Base-by-base conservation (phyloP, 2,329 filamentous ascomycete genomes). In the Pezicula carpinea region DNA sequence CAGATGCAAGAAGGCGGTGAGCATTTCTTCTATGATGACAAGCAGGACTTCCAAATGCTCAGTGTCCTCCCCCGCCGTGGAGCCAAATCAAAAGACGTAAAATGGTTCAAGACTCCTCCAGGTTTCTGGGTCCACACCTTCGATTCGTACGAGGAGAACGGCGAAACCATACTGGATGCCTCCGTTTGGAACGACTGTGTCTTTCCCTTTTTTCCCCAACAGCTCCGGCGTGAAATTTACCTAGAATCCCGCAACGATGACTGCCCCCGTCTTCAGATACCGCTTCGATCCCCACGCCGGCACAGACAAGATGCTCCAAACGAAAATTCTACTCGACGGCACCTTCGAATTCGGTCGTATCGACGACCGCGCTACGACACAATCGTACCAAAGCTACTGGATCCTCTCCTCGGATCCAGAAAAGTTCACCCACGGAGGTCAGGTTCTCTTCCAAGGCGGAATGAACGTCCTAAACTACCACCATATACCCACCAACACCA, bases 241-340 rank as follows among this genome's bases (percentile, higher is more conserved):
- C 17, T 8, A 19, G 8, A 21, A 40, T 8, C 38, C 38, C 11
- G 14, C 38, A 5, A 40, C 18, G n/a, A n/a, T 40, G 17, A 19
- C 14, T 8, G 38, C 38, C 11, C 38, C 38, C 6, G 21, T 40
- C 38, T 19, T 19, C 21, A 4, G 38, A 6, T 40, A 40, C 38
- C 17, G 38, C 53, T 82, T 82, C 58, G 71, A 81, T 55, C 73
- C 78, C 39, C 70, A 73, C 42, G 73, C 73, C 39, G 70, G 82
- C 51, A 73, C 73, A 55, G 77, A 82, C 52, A 77, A 76, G 57
- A 66, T 71, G 38, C 68, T 79, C 5, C 79, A 82, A 62, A 80
- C 75, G 11, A 75, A 75, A 51, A 75, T 82, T 43, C 66, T 82
- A 18, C 81, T 82, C 57, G 76, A 23, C n/a, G 38, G 38, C 2